Base-by-base conservation (phyloP, 805 yeast species). In the Sugiyamaella americana region DNA sequence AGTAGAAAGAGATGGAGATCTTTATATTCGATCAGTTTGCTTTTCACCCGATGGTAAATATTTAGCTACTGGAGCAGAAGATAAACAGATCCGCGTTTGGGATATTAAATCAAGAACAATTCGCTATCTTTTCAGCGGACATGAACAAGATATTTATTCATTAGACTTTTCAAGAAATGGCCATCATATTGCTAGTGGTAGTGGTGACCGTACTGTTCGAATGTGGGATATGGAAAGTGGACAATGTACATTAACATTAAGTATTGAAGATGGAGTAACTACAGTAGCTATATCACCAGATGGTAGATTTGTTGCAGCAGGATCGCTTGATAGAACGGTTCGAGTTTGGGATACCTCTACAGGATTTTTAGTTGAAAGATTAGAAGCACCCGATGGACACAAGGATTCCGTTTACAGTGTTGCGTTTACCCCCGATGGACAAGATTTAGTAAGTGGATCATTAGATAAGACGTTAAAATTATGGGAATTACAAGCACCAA, bases 281-380 rank as follows among this genome's bases (percentile, higher is more conserved):
- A 91, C 98, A 0, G 97, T 91, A 40, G 96, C 97, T 18, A 91
- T 91, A 37, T 86, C 96, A 5, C 97, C 97, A 42, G 95, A 91
- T 66, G 96, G 97, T 35, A 79, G 82, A 57, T 78, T 81, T 58
- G 87, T 93, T 58, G 98, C 97, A 35, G 98, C 97, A 16, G 98
- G 98, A 43, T 85, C 95, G 30, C 77, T 91, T 55, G 98, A 91
- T 71, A 78, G 94, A 68, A 84, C 95, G 26, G 97, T 93, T 44
- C 78, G 98, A 53, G 95, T 93, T 41, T 91, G 98, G 97, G 96
- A 91, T 69, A 84, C 96, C 6, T 78, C 85, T 40, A 84, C 94
- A 21, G 96, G 96, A 1, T 84, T 84, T 71, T 70, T 89, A 44
- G 94, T 91, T 36, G 97, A 89, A 72, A 78, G 95, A 63, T 75